Evolutionary conservation across 106 monocot species (phyloP).

Genomic region (Platanthera zijinensis): DNA sequence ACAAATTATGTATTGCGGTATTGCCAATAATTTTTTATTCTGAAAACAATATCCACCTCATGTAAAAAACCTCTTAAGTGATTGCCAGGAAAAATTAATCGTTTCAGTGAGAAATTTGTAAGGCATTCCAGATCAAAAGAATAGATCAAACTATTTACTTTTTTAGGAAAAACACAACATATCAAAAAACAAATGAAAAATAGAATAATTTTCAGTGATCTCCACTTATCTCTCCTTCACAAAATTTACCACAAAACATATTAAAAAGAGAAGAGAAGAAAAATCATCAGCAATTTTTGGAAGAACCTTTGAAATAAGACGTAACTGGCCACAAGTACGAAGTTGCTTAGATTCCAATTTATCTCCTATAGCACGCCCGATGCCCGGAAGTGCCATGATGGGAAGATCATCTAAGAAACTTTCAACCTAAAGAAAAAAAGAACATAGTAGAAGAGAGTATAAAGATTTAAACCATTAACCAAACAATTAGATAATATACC

Average conservation of each 20-base stretch:
- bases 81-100: neutral
- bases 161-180: neutral
- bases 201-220: neutral
- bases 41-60: neutral
- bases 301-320: conserved; percentile 57
- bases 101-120: neutral
- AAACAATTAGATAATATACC: neutral
- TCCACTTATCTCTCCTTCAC: neutral
- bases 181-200: neutral
- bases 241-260: neutral
- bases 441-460: neutral
- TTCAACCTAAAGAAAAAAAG: conserved; percentile 43
- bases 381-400: conserved; percentile 69
- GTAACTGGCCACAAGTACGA: conserved; percentile 69
- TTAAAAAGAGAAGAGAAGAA: neutral
- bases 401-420: conserved; percentile 64
- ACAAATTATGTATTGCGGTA: neutral
- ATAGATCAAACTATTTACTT: neutral
- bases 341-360: conserved; percentile 57
- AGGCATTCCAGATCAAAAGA: neutral
- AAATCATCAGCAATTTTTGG: neutral
- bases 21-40: neutral
- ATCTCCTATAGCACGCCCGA: conserved; percentile 55
- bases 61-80: neutral
- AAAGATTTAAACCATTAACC: neutral